Evolutionary conservation across 2,329 filamentous ascomycete species (phyloP), one percentile per base, ranked within the genome.

Genomic region (Lasiodiplodia sp.): DNA sequence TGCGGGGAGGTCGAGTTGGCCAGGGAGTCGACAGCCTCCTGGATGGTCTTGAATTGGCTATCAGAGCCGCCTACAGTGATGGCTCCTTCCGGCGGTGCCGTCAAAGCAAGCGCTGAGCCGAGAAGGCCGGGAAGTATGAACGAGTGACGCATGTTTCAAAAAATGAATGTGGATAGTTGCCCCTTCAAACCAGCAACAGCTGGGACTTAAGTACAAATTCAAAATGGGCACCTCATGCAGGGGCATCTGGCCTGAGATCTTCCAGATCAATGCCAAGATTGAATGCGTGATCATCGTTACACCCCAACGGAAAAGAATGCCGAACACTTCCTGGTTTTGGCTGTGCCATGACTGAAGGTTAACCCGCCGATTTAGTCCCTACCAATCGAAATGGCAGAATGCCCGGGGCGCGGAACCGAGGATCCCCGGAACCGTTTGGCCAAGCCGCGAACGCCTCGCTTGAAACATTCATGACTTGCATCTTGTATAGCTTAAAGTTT

Each of bases 1-100:
- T 87, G 85, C 1, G 79, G 78, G 1, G 75, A 70, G 1, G 83
- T 80, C 3, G 83, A 80, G 1, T 80, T 79, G 0, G 83, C 84
- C 11, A 89, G 82, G 2, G 86, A 82, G 72, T 85, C 73, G 68
- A 90, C 82, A 5, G 87, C 87, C 14, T 81, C 77, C 73, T 87
- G 85, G 52, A 89, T 75, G 71, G 71, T 82, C 73, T 77, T 74
- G 73, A 83, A 85, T 7, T 74, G 73, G 7, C 79, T 77, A 1
- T 28, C 31, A 34, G 66, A 70, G 37, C 71, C 70, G 44, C 71
- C 70, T 51, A 86, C 85, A 3, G 81, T 79, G 5, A 86, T 76
- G 51, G 84, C 83, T n/a, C 84, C 85, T 1, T 77, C 73, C 0
- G 85, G 85, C 8, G 83, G 73, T 38, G 77, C 75, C 5, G 80